phyloP scores from a whole-genome alignment of 1,284 basidiomycete species.

The Meira miltonrushii region DNA sequence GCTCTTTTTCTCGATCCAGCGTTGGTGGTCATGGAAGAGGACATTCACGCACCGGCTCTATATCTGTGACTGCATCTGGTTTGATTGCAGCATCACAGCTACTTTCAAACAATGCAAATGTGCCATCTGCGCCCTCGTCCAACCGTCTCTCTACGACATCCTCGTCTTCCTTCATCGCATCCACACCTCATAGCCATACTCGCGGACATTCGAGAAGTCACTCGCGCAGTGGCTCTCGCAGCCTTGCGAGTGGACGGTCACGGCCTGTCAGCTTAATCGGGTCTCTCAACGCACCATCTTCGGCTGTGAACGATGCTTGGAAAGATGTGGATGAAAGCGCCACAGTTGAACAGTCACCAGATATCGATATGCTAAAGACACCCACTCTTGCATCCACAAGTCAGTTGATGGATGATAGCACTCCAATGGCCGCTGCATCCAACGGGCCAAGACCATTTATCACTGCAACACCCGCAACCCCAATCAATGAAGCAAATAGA shows the following conservation, averaged over 20 bases:
- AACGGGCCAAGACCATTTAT: background rate
- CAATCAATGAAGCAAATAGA: background rate
- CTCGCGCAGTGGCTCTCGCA: constrained; percentile 7
- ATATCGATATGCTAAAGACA: constrained; percentile 2
- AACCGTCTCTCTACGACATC: background rate
- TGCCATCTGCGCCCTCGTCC: background rate
- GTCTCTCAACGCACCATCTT: background rate
- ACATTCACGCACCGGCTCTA: constrained; percentile 34
- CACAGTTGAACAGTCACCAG: background rate
- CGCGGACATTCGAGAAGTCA: constrained; percentile 8
- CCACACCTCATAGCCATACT: constrained; percentile 8
- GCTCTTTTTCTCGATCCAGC: constrained; percentile 20
- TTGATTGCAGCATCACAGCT: constrained; percentile 8
- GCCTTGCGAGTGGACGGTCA: constrained; percentile 4
- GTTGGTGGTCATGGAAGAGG: constrained; percentile 27
- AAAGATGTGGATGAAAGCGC: background rate
- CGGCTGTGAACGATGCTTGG: background rate
- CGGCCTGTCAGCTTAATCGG: constrained; percentile 5
- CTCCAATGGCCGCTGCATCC: background rate
- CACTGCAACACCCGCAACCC: background rate
- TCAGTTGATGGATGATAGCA: constrained; percentile 1
- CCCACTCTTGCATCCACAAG: background rate
- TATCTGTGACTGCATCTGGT: constrained; percentile 27
- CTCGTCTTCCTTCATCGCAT: background rate
- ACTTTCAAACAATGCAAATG: background rate